These are phyloP conservation scores for Setaria italica DNA, from an alignment of 202 grass and related monocot genomes.

Conservation along the genomic window DNA sequence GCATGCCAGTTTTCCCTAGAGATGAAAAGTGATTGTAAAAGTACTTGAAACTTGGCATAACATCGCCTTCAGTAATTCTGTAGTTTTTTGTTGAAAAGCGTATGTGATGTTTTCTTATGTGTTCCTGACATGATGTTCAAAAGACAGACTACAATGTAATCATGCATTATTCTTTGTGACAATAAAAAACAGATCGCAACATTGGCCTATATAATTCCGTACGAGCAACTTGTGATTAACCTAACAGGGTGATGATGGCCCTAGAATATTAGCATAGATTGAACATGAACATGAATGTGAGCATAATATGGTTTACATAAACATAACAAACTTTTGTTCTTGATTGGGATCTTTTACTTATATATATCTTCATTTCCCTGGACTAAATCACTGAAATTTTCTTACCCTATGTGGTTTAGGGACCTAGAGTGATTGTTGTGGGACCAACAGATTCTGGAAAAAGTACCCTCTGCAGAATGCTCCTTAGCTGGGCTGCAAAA, in stretches of 20 bases:
- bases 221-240: neutral
- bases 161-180: neutral
- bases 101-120: neutral
- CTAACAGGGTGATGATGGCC: neutral
- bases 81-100: neutral
- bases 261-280: neutral
- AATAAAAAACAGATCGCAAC: neutral
- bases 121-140: neutral
- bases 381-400: slow-evolving; percentile 6
- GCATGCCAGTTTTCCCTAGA: neutral
- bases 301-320: neutral
- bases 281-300: neutral
- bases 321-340: neutral
- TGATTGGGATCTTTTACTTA: neutral
- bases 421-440: slow-evolving; percentile 92
- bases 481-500: slow-evolving; percentile 94
- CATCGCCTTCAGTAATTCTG: neutral
- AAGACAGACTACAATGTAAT: neutral
- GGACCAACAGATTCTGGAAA: slow-evolving; percentile 95
- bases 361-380: neutral
- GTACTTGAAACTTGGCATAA: neutral
- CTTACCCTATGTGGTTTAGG: slow-evolving; percentile 51
- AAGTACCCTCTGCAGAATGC: slow-evolving; percentile 93
- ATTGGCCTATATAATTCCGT: neutral
- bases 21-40: neutral